Conservation (phyloP, 2,329 filamentous ascomycete genomes). For the Aspergillus ibericus region DNA sequence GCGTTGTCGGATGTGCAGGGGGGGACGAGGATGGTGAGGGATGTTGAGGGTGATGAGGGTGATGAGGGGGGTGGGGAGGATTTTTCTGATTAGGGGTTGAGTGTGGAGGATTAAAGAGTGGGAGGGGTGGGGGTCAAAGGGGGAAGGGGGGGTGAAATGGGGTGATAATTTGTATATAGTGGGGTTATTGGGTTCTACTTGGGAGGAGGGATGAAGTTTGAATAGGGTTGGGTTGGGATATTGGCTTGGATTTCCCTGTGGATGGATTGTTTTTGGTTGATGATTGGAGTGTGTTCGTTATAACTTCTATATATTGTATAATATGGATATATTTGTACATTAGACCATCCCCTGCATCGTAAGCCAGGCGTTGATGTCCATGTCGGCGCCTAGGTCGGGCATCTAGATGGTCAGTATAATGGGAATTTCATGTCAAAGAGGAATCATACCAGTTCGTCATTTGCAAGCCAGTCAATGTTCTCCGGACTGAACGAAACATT, state of each 20-base stretch:
- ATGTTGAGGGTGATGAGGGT: not conserved
- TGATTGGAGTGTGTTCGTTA: too few relatives aligned
- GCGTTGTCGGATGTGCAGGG: not conserved
- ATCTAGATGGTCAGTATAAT: not conserved
- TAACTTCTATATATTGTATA: too few relatives aligned
- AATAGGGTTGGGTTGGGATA: not conserved
- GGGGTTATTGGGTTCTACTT: too few relatives aligned
- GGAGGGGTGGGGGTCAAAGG: not conserved
- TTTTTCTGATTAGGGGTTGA: not conserved
- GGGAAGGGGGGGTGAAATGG: too few relatives aligned
- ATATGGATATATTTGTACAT: not conserved
- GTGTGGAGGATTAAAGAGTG: not conserved
- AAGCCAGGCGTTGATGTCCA: not conserved
- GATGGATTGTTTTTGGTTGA: not conserved
- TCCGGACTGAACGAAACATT: not conserved
- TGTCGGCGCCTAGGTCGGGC: not conserved
- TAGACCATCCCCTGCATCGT: not conserved
- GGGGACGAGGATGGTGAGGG: not conserved
- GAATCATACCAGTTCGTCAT: not conserved
- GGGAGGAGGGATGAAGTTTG: not conserved
- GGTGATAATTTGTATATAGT: too few relatives aligned
- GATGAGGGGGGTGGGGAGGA: not conserved
- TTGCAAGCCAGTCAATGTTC: not conserved
- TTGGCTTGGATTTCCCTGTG: not conserved
- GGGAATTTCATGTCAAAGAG: not conserved